Evolutionary conservation across 345 rosid genomes (phyloP), one percentile per base, ranked within the genome.

Genomic region (Gossypium ekmanianum): DNA sequence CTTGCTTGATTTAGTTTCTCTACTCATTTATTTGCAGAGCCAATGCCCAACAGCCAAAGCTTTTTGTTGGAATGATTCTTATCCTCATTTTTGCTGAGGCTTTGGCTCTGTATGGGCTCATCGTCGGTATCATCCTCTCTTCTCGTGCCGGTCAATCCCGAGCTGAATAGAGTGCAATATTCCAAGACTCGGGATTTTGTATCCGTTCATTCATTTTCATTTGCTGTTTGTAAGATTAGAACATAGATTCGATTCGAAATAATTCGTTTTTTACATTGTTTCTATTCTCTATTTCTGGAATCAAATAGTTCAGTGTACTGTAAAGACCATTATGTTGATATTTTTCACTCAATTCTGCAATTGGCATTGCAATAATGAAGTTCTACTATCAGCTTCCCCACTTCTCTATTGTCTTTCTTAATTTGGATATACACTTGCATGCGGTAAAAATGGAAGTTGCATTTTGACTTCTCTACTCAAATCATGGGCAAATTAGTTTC

Each of bases 31-130:
- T 39, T 69, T 63, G 50, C 79, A 85, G 87, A 65, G 86, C 88
- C 55, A 85, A 85, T 59, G 87, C 88, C 41, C 88, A 85, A 72
- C 88, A 85, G 48, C 89, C 89, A 10, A 86, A 86, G 74, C 89
- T 84, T 20, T 84, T 86, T n/a, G 87, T 86, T 26, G 89, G 89
- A 29, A 86, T 86, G 87, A 86, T 86, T 34, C 41, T 34, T 34
- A 34, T 34, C 41, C 41, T 34, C 41, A 34, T 34, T 34, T 34
- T 34, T 34, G 41, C 41, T 34, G 41, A 34, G 41, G 41, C 41
- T 34, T 34, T 34, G 41, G 89, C 89, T 9, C 39, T 86, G 64
- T 86, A 84, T 41, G 89, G 87, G 2, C 89, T 86, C 43, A 86
- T 86, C 57, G 87, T 84, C 17, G 89, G 89, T 55, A 86, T 86